Percentiles rank a stretch among this genome's conserved stretches.
Conservation (phyloP, 768 basidiomycete genomes). For the Boletus reticulatus region DNA sequence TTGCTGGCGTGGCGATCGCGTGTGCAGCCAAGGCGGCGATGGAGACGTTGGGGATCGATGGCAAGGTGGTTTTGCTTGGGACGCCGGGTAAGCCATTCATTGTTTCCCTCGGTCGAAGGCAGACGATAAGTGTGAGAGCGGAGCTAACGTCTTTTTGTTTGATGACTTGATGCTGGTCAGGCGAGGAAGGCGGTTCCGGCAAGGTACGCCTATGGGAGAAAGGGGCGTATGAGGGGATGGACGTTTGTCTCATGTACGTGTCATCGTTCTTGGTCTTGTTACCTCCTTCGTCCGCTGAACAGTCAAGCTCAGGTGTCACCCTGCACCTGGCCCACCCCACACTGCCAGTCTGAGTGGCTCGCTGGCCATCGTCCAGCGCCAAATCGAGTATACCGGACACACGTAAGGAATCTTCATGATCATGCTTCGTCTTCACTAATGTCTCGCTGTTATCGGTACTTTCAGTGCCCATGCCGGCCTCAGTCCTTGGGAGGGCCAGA, state of each 20-base stretch:
- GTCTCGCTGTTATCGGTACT: not conserved
- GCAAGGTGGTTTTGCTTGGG: slow-evolving; percentile 68
- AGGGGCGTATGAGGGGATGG: slow-evolving; percentile 75
- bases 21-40: slow-evolving; percentile 62
- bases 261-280: not conserved
- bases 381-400: slow-evolving; percentile 68
- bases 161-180: not conserved
- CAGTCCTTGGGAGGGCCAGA: slow-evolving; percentile 85
- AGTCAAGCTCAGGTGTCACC: slow-evolving; percentile 63
- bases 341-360: slow-evolving; percentile 62
- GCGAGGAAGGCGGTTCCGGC: slow-evolving; percentile 64
- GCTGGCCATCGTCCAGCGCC: slow-evolving; percentile 57
- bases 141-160: not conserved
- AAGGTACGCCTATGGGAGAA: slow-evolving; percentile 65
- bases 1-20: slow-evolving; percentile 69
- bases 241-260: slow-evolving; percentile 67
- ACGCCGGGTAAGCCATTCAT: slow-evolving; percentile 58
- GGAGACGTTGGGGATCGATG: slow-evolving; percentile 57
- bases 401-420: slow-evolving; percentile 44
- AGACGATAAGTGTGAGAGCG: not conserved
- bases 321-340: slow-evolving; percentile 69
- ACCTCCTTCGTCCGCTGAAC: not conserved
- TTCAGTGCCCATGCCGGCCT: slow-evolving; percentile 72
- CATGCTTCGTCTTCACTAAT: not conserved
- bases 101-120: not conserved